phyloP scores from a whole-genome alignment of 441 rosid species.

The Pelargonium cotyledonis region DNA sequence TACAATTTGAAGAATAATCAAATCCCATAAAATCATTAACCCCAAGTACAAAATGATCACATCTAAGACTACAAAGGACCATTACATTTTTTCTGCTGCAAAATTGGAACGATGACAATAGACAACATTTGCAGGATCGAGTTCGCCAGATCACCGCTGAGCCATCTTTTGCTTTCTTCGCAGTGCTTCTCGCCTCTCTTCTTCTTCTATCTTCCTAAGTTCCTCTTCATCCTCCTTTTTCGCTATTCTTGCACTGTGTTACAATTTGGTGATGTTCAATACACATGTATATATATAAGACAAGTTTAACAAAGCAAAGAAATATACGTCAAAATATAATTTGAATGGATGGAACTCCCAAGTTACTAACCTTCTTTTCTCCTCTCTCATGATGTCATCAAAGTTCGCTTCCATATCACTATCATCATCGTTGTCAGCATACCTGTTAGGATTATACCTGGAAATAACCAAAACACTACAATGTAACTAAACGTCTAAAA shows the following conservation, averaged over 20 bases:
- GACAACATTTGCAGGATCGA: too few species aligned
- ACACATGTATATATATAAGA: not conserved
- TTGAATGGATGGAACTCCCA: not conserved
- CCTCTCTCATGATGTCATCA: slow-evolving; percentile 70
- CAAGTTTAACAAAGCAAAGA: not conserved
- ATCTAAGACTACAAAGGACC: too few species aligned
- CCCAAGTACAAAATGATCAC: too few species aligned
- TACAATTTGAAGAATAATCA: too few species aligned
- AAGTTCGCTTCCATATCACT: slow-evolving; percentile 80
- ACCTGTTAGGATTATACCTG: slow-evolving; percentile 22
- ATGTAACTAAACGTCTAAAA: too few species aligned
- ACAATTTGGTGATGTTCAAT: not conserved
- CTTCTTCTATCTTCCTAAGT: slow-evolving; percentile 54
- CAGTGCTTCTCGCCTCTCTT: slow-evolving; percentile 52
- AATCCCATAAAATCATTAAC: too few species aligned
- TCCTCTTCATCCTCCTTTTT: slow-evolving; percentile 69
- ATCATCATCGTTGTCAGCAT: slow-evolving; percentile 45
- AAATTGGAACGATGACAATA: too few species aligned
- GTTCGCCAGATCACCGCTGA: slow-evolving; percentile 18
- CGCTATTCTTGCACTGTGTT: slow-evolving; percentile 67
- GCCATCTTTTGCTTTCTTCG: slow-evolving; percentile 56
- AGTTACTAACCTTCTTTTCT: slow-evolving; percentile 53
- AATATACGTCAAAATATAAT: not conserved
- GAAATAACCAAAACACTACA: not conserved
- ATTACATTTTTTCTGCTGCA: too few species aligned